Conservation (phyloP, 75 land plant species). For the Isoetes taiwanensis region DNA sequence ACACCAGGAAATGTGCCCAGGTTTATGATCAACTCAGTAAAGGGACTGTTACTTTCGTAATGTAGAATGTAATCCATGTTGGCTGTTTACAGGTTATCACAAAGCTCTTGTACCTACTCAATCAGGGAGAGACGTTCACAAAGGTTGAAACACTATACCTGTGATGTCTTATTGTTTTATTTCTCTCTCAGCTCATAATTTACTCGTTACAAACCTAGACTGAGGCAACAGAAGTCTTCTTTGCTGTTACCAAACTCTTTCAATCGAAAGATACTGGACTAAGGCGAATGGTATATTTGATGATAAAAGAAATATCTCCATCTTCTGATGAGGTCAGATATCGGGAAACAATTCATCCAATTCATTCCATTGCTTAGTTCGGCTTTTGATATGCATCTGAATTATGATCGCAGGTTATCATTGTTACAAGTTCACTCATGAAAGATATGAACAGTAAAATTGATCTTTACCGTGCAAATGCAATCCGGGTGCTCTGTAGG, state of each 20-base stretch:
- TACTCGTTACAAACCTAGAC: constrained; percentile 22
- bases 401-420: constrained; percentile 55
- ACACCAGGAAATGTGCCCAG: constrained; percentile 85
- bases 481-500: constrained; percentile 83
- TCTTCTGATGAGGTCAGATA: constrained; percentile 75
- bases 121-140: constrained; percentile 88
- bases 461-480: constrained; percentile 93
- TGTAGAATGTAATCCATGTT: background rate
- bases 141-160: constrained; percentile 35
- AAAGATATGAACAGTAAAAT: constrained; percentile 98
- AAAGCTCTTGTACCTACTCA: constrained; percentile 79
- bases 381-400: background rate
- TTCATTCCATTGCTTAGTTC: background rate
- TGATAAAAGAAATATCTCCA: constrained; percentile 93
- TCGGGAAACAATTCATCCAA: background rate
- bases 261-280: constrained; percentile 85
- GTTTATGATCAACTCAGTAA: constrained; percentile 13
- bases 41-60: background rate
- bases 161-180: background rate
- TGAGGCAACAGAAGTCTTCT: constrained; percentile 95
- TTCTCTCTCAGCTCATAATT: background rate
- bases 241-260: constrained; percentile 90
- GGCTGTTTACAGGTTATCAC: constrained; percentile 60
- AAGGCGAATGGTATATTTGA: constrained; percentile 91
- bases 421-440: constrained; percentile 96